Evolutionary conservation across 352 stramenopile genomes (phyloP).

Genomic region (Phytophthora aleatoria): DNA sequence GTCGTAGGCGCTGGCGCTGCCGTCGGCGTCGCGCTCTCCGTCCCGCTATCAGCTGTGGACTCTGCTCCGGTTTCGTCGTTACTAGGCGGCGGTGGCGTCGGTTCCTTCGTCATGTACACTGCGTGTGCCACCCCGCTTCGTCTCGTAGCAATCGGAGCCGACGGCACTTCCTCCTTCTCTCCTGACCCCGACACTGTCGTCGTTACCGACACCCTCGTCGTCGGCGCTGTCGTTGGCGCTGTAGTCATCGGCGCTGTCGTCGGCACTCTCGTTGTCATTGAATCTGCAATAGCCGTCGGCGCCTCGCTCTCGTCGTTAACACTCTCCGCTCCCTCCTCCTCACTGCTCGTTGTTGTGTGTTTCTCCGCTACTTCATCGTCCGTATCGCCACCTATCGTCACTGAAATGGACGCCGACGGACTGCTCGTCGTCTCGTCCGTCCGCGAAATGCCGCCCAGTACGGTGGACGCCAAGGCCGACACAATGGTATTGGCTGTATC

Average conservation of each 20-base stretch:
- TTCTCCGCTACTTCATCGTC: conserved; percentile 4
- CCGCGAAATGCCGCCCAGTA: conserved; percentile 4
- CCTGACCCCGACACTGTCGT: neutral
- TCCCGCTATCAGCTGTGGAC: conserved; percentile 7
- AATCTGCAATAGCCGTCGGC: conserved; percentile 1
- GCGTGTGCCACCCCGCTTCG: neutral
- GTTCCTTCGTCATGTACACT: conserved; percentile 7
- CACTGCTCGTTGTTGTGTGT: neutral
- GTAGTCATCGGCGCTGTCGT: neutral
- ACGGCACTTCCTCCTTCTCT: neutral
- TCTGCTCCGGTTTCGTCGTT: conserved; percentile 11
- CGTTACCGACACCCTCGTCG: neutral
- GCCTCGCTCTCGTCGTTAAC: conserved; percentile 7
- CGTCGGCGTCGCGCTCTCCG: conserved; percentile 14
- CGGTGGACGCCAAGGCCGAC: conserved; percentile 12
- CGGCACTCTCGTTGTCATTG: neutral
- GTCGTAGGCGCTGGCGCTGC: conserved; percentile 9
- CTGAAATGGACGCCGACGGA: conserved; percentile 9
- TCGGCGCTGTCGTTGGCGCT: neutral
- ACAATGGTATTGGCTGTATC: conserved; percentile 4
- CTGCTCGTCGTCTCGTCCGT: conserved; percentile 13
- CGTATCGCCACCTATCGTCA: conserved; percentile 12
- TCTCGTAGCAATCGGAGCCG: neutral
- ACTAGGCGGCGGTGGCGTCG: neutral
- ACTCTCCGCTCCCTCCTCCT: neutral